These are phyloP conservation scores for Clitopilus hobsonii DNA, from an alignment of 768 basidiomycete species.

Conservation along the genomic window DNA sequence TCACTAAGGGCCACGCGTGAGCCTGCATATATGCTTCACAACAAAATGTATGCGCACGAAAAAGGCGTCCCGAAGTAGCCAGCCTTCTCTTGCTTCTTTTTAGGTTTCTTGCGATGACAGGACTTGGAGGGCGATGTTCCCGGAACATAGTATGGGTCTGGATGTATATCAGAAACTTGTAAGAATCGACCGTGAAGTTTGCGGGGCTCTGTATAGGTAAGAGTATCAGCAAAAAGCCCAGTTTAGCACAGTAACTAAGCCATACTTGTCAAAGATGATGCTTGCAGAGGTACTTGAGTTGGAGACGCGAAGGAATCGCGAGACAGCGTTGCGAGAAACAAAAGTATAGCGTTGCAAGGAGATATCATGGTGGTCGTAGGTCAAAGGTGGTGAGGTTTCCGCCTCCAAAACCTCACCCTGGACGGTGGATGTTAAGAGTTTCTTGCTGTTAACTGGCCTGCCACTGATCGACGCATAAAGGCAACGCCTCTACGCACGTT, in stretches of 20 bases:
- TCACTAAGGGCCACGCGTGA: conserved; percentile 34
- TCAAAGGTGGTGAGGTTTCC: not conserved
- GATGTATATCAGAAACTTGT: conserved; percentile 83
- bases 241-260: conserved; percentile 11
- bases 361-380: not conserved
- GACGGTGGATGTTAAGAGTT: conserved; percentile 3
- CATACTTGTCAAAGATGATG: not conserved
- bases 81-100: conserved; percentile 46
- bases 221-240: not conserved
- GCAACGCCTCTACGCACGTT: conserved; percentile 29
- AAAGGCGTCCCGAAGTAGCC: conserved; percentile 66
- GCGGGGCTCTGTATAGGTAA: conserved; percentile 30
- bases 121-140: conserved; percentile 51
- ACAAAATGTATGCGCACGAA: conserved; percentile 40
- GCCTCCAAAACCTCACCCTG: not conserved
- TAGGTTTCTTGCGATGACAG: conserved; percentile 65
- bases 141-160: conserved; percentile 60
- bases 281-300: conserved; percentile 33
- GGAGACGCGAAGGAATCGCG: conserved; percentile 29
- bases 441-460: conserved; percentile 7
- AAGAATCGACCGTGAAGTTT: conserved; percentile 71
- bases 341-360: conserved; percentile 9
- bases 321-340: conserved; percentile 17
- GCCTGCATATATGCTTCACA: not conserved
- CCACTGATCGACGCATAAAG: conserved; percentile 10